Conservation (phyloP, 2,329 filamentous ascomycete genomes). For the Zymoseptoria crescenta region DNA sequence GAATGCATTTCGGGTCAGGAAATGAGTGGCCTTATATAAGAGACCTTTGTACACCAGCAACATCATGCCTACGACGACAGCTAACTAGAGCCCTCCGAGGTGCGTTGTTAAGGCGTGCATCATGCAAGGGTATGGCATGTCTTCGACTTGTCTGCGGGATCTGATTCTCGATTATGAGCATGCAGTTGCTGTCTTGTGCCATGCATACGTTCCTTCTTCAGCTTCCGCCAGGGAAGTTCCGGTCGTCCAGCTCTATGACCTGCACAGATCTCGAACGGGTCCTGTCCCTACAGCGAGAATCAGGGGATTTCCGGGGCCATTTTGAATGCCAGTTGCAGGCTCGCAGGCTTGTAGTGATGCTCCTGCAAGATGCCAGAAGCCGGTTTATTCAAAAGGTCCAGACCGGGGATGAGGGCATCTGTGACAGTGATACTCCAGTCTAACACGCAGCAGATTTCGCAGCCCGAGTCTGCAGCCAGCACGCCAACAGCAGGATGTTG, state of each 20-base stretch:
- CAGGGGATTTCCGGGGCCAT: too few relatives aligned
- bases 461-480: not conserved
- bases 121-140: not conserved
- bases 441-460: not conserved
- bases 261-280: too few relatives aligned
- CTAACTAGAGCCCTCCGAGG: too few relatives aligned
- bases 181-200: not conserved
- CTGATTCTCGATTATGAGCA: not conserved
- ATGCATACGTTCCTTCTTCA: not conserved
- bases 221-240: not conserved
- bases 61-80: too few relatives aligned
- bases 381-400: too few relatives aligned
- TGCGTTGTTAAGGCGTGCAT: not conserved
- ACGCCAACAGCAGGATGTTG: not conserved
- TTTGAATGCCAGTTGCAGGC: too few relatives aligned
- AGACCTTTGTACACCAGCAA: not conserved
- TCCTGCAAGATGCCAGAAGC: too few relatives aligned
- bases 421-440: too few relatives aligned
- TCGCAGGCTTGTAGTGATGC: too few relatives aligned
- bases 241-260: not conserved
- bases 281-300: too few relatives aligned
- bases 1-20: not conserved
- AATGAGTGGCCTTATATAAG: not conserved
- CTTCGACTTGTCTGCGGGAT: not conserved
- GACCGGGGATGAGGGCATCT: too few relatives aligned